Base-by-base conservation (phyloP, 768 basidiomycete genomes). In the Termitomyces bulborhizus region DNA sequence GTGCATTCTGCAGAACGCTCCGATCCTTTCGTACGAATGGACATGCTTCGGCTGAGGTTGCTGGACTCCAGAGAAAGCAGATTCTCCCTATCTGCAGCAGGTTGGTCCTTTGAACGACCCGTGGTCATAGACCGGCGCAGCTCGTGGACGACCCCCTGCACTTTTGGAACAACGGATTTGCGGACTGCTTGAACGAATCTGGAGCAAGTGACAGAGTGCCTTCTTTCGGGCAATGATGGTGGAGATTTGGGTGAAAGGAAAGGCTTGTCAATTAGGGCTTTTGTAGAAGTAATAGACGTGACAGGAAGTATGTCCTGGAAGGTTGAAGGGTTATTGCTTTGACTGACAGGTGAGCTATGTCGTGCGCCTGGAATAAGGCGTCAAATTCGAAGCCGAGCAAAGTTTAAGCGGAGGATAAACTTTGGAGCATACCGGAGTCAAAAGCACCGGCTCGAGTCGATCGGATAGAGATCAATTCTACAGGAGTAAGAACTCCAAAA, bases 231-330 rank as follows among this genome's bases (percentile, higher is more conserved):
- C 13, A 21, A 61, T 53, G 13, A 57, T 62, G 36, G 52, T 41
- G n/a, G 43, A 3, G 34, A 48, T 40, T 16, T 58, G 16, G 26
- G 7, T 12, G 55, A 57, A 32, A 57, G 29, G 2, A 49, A 36
- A 13, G 53, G 26, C 24, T 43, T 53, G 16, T 63, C 57, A 16
- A 56, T 53, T 5, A 71, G 67, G 29, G 68, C 58, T 1, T 68
- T 66, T 6, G 76, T 68, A 0, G 75, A 64, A 3, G 78, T 70
- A 54, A 83, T 80, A n/a, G 73, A 67, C 7, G 69, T 60, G 4
- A 74, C 51, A 1, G 81, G 77, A 9, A 82, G 67, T 18, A 82
- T 74, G 40, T 81, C 77, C 39, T 69, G 68, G 59, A 82, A 82
- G 4, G 77, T 75, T 45, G 68, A 63, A 39, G 66, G 57, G 48